Conservation (phyloP, 345 rosid genomes). For the Hypericum perforatum region DNA sequence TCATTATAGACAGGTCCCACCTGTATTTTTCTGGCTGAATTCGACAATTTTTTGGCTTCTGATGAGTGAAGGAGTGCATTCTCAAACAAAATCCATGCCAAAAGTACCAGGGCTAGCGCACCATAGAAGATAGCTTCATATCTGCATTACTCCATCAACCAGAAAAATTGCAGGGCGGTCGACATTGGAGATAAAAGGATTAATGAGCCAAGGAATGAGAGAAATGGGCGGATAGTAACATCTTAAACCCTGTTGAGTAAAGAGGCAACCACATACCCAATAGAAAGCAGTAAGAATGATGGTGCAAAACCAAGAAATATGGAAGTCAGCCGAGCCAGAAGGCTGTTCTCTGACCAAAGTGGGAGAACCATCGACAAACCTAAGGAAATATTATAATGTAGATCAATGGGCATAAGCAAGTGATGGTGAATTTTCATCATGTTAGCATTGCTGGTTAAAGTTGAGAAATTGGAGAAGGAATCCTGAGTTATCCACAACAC, state of each 20-base stretch:
- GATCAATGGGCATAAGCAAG: not conserved
- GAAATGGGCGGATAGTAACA: constrained; percentile 2
- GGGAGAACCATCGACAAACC: constrained; percentile 81
- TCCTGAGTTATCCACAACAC: too few relatives aligned
- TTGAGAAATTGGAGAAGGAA: too few relatives aligned
- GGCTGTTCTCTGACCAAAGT: constrained; percentile 55
- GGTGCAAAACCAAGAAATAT: constrained; percentile 92
- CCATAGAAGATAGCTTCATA: constrained; percentile 92
- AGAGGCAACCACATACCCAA: constrained; percentile 42
- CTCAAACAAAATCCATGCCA: constrained; percentile 83
- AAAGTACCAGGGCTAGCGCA: constrained; percentile 64
- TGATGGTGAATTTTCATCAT: not conserved
- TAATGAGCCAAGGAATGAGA: constrained; percentile 12
- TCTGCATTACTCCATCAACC: constrained; percentile 24
- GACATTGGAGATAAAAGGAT: not conserved
- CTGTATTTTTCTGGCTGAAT: constrained; percentile 27
- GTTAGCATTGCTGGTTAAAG: too few relatives aligned
- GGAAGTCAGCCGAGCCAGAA: constrained; percentile 69
- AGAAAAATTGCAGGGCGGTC: too few relatives aligned
- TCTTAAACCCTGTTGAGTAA: not conserved
- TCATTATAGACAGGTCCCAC: constrained; percentile 27
- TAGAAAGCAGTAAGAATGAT: constrained; percentile 76
- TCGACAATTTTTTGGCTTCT: constrained; percentile 29
- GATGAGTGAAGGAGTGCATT: constrained; percentile 44
- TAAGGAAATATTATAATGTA: constrained; percentile 17